These are phyloP conservation scores for Porphyrellus cyaneotinctus DNA, from an alignment of 768 basidiomycete genomes.

Conservation along the genomic window DNA sequence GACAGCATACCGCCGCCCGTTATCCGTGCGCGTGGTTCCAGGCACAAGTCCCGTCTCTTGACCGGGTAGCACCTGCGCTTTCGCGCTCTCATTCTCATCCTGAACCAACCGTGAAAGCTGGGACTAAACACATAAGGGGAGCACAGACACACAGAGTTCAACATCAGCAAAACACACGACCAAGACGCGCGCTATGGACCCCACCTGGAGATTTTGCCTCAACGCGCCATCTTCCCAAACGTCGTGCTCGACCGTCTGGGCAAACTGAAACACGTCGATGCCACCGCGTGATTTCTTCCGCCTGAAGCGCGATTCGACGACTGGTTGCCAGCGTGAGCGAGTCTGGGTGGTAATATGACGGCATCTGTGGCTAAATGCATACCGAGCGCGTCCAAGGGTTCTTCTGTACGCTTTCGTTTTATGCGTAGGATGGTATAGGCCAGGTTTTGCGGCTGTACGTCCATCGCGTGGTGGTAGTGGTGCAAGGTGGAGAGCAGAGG, in stretches of 20 bases:
- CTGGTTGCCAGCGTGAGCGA: constrained; percentile 31
- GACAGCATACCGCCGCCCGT: constrained; percentile 51
- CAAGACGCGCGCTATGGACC: constrained; percentile 6
- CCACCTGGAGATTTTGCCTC: constrained; percentile 61
- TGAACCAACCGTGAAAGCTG: constrained; percentile 53
- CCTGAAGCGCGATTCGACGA: constrained; percentile 57
- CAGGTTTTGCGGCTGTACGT: constrained; percentile 26
- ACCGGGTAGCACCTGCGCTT: constrained; percentile 13
- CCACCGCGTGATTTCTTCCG: constrained; percentile 58
- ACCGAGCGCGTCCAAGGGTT: constrained; percentile 80
- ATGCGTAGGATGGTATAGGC: constrained; percentile 74
- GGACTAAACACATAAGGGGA: too few relatives aligned
- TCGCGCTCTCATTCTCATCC: constrained; percentile 28
- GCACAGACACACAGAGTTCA: neutral
- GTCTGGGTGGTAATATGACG: constrained; percentile 5
- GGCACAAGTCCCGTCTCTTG: neutral
- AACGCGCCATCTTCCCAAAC: constrained; percentile 61
- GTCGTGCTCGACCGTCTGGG: constrained; percentile 68
- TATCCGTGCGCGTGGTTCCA: constrained; percentile 32
- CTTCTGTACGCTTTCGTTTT: constrained; percentile 79
- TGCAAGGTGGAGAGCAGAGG: too few relatives aligned
- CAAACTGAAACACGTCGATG: constrained; percentile 72
- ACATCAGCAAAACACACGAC: neutral
- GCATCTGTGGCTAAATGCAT: constrained; percentile 23
- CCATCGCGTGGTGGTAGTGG: constrained; percentile 15